Base-by-base conservation (phyloP, 1,284 basidiomycete genomes). In the Fomitopsis palustris region DNA sequence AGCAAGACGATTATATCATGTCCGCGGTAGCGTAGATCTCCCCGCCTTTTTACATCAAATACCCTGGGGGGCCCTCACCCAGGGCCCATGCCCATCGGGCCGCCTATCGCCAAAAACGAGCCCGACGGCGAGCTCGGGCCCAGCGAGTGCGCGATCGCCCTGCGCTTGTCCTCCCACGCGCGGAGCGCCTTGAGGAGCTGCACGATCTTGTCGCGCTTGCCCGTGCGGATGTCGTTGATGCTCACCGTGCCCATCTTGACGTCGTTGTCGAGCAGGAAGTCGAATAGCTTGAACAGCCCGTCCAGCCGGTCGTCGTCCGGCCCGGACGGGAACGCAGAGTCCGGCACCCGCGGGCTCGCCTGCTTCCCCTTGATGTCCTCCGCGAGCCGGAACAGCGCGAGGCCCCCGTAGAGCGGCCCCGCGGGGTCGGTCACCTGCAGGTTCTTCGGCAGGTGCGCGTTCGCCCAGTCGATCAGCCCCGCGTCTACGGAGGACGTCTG, bases 221-320 rank as follows among this genome's bases (percentile, higher is more conserved):
- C 92, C 61, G 84, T 83, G 56, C 91, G 80, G 47, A 97, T 81
- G 72, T 96, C 95, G 70, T 95, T 95, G 75, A 96, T 94, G 67
- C 91, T 95, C 35, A 96, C 88, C 62, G 82, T 86, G 10, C 90
- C 93, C 78, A 95, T 91, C 75, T 90, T 90, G 59, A 96, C 86
- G 57, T 93, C 92, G 62, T 92, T 91, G 67, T 95, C 93, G 43
- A 95, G 82, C 55, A 96, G 75, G 72, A 92, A 93, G 74, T 96
- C 93, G 75, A 95, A 94, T 61, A 95, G 78, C 60, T 85, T 82
- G 78, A 96, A 95, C 42, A 96, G 79, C 16, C 93, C 93, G 54
- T 95, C 93, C n/a, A 96, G 78, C 66, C 86, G 90, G 64, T 93
- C 90, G 66, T 93, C 90, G 58, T 78, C 77, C 4, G 80, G 74